Percentiles rank a stretch among this genome's conserved stretches.
These are phyloP conservation scores for Discostella stelligera DNA, from an alignment of 352 stramenopile species.

Conservation along the genomic window DNA sequence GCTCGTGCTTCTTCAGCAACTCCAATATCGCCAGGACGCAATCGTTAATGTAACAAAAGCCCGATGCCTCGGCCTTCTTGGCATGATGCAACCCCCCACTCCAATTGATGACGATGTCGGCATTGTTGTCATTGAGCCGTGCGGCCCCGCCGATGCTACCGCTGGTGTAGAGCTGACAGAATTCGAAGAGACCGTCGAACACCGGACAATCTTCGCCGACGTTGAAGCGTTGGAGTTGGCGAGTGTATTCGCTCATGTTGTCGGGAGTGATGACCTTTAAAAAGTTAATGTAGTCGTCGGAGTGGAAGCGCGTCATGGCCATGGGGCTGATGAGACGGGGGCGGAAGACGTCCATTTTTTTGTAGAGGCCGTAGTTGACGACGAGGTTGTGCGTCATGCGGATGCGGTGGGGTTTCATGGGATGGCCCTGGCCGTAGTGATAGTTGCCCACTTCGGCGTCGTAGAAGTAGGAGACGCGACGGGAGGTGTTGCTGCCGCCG, in stretches of 20 bases:
- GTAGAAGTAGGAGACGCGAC: constrained; percentile 87
- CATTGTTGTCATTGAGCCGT: constrained; percentile 92
- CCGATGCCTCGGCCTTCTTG: constrained; percentile 97
- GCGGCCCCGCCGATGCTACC: constrained; percentile 94
- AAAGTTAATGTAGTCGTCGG: constrained; percentile 99
- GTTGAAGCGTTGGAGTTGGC: constrained; percentile 93
- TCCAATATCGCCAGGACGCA: constrained; percentile 98
- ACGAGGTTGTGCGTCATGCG: constrained; percentile 99
- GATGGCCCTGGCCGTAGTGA: constrained; percentile 94
- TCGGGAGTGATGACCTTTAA: constrained; percentile 96
- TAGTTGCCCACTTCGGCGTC: constrained; percentile 97
- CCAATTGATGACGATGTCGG: constrained; percentile 99
- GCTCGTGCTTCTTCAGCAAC: constrained; percentile 94
- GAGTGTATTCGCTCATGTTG: constrained; percentile 95
- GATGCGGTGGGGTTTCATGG: constrained; percentile 96
- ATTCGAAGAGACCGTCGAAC: constrained; percentile 99
- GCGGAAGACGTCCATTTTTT: constrained; percentile 98
- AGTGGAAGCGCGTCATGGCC: constrained; percentile 98
- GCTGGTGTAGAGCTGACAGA: constrained; percentile 96
- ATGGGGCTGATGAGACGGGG: constrained; percentile 93
- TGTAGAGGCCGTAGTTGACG: constrained; percentile 98
- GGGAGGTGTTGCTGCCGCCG: constrained; percentile 3
- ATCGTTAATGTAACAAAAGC: constrained; percentile 99
- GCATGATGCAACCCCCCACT: constrained; percentile 97
- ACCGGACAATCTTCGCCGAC: constrained; percentile 99